Base-by-base conservation (phyloP, 176 grass and related monocot species). In the Chrysopogon serrulatus region DNA sequence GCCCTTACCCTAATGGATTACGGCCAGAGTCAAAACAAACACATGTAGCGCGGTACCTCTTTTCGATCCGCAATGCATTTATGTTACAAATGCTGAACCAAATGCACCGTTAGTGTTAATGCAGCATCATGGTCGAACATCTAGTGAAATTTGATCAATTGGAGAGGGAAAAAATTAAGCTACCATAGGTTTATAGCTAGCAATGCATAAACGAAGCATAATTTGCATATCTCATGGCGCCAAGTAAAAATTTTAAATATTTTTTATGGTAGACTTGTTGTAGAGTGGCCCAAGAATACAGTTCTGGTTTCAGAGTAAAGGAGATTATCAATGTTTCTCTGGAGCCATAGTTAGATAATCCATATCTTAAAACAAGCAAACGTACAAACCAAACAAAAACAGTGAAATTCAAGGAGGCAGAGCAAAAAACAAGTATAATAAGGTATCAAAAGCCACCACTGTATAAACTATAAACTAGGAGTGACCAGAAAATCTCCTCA, bases 371-470 rank as follows among this genome's bases (percentile, higher is more conserved):
- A 42, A 51, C 40, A 63, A 62, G 70, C 32, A 47, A 62, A 1
- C 17, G 3, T 3, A 2, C 8, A 64, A 74, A 24, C 45, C 40
- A 76, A 34, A 23, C 57, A 43, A 18, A 2, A 4, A 7, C 13
- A 28, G 0, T 7, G 3, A 4, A 68, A n/a, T 68, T 48, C 0
- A 48, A 79, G 8, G 23, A 27, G 3, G 0, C 0, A 0, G 4
- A 8, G 8, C 10, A 41, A 77, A 68, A 70, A 65, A 65, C 42
- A 15, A 78, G n/a, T 10, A 5, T 12, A 1, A 18, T 18, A 8
- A 54, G 7, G 0, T 63, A 49, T 62, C 31, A 10, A 19, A 31
- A 24, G 17, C 1, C 51, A 10, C 0, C 2, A 4, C 13, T 8
- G 12, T 13, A n/a, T 34, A 74, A 68, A 56, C 9, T 13, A n/a